Evolutionary conservation across 768 basidiomycete genomes (phyloP).

Genomic region (Pisolithus marmoratus): DNA sequence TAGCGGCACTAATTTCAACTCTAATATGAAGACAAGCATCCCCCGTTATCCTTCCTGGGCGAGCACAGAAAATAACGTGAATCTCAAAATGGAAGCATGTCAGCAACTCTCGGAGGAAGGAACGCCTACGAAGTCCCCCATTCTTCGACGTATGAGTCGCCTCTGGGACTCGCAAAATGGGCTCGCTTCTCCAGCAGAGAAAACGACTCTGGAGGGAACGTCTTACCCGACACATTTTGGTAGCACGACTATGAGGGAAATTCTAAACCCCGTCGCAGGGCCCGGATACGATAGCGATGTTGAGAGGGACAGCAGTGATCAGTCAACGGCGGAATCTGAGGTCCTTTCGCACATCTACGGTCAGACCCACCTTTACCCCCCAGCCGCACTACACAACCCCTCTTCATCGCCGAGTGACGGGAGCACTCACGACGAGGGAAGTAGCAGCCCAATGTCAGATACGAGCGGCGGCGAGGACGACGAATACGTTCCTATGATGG

Average conservation of each 20-base stretch:
- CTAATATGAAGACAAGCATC: not conserved
- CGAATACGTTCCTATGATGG: constrained; percentile 50
- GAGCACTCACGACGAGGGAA: constrained; percentile 3
- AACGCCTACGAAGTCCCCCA: constrained; percentile 8
- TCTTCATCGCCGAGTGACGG: not conserved
- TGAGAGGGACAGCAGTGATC: not conserved
- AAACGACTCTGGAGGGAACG: not conserved
- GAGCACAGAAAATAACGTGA: not conserved
- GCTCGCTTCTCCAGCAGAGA: constrained; percentile 4
- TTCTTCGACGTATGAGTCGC: constrained; percentile 21
- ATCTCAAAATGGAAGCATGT: constrained; percentile 1
- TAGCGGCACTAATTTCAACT: not conserved
- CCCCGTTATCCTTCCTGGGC: not conserved
- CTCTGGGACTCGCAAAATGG: constrained; percentile 7
- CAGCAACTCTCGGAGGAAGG: constrained; percentile 7
- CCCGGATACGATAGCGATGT: not conserved
- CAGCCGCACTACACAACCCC: not conserved
- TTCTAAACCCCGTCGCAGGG: not conserved
- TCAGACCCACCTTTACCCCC: constrained; percentile 24
- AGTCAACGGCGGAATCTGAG: not conserved
- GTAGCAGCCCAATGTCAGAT: not conserved
- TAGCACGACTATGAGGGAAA: constrained; percentile 8
- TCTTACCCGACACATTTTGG: not conserved
- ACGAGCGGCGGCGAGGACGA: constrained; percentile 5
- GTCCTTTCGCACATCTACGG: constrained; percentile 19